phyloP scores from a whole-genome alignment of 352 stramenopile genomes.

The Globisporangium cylindrosporum region DNA sequence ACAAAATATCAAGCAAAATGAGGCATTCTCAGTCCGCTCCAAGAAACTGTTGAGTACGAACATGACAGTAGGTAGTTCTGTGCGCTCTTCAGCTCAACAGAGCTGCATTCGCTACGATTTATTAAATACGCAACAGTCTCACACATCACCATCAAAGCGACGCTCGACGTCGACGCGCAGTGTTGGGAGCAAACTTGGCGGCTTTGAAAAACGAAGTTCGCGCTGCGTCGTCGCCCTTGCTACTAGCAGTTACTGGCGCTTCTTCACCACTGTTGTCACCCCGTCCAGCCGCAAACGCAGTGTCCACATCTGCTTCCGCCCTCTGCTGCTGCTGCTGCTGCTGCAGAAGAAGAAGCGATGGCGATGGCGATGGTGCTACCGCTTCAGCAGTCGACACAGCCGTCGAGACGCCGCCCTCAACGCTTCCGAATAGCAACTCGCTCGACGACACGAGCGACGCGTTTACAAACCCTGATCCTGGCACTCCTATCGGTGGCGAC shows the following conservation, averaged over 20 bases:
- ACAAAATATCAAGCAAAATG: too few species aligned
- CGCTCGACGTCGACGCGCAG: background rate
- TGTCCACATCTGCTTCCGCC: background rate
- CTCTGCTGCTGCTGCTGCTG: background rate
- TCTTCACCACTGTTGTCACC: background rate
- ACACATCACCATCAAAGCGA: background rate
- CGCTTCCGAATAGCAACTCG: constrained; percentile 2
- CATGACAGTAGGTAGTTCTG: background rate
- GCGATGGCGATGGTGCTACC: background rate
- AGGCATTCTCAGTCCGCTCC: background rate
- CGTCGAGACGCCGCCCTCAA: background rate
- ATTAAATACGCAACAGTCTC: background rate
- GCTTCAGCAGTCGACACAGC: background rate
- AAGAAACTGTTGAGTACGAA: background rate
- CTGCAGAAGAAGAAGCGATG: background rate
- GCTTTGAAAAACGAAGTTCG: background rate
- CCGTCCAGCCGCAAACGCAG: background rate
- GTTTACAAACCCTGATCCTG: background rate
- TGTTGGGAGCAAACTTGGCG: background rate
- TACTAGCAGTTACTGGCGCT: background rate
- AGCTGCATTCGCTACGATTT: background rate
- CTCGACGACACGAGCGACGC: constrained; percentile 2
- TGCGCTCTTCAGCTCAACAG: background rate
- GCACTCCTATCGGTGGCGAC: background rate
- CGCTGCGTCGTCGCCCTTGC: background rate